A percentile compares a stretch with the other conserved stretches of the same genome.
Conservation (phyloP, 352 stramenopile genomes). For the Phytophthora sp. region DNA sequence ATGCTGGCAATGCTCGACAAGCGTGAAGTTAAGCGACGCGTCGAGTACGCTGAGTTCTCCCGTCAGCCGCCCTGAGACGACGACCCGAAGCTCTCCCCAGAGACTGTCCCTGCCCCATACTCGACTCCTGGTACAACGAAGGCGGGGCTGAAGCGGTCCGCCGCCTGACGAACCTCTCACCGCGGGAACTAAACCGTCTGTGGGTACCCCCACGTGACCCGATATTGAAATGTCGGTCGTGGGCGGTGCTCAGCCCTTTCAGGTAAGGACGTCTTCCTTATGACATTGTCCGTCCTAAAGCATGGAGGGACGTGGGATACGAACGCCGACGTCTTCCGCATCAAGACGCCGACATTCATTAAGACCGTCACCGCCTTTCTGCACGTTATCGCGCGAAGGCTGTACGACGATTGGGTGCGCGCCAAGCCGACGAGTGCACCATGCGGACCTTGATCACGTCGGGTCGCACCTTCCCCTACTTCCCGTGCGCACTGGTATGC, state of each 20-base stretch:
- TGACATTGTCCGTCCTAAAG: not conserved
- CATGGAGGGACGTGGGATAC: slow-evolving; percentile 10
- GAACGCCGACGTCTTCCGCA: not conserved
- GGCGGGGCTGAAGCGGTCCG: not conserved
- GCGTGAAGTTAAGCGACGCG: too few relatives aligned
- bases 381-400: not conserved
- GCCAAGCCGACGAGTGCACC: too few relatives aligned
- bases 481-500: slow-evolving; percentile 6
- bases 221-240: slow-evolving; percentile 12
- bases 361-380: not conserved
- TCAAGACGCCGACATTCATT: slow-evolving; percentile 2
- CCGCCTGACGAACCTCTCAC: slow-evolving; percentile 4
- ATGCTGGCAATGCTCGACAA: too few relatives aligned
- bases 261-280: slow-evolving; percentile 8
- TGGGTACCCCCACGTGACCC: not conserved
- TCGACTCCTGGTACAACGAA: too few relatives aligned
- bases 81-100: too few relatives aligned
- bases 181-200: not conserved
- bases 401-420: too few relatives aligned
- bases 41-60: too few relatives aligned
- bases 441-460: too few relatives aligned
- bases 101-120: too few relatives aligned
- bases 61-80: not conserved
- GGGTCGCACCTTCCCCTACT: too few relatives aligned
- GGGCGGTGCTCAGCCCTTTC: too few relatives aligned